Evolutionary conservation across 2,329 filamentous ascomycete species (phyloP), one percentile per base, ranked within the genome.

Genomic region (Scopulariopsis brevicaulis): DNA sequence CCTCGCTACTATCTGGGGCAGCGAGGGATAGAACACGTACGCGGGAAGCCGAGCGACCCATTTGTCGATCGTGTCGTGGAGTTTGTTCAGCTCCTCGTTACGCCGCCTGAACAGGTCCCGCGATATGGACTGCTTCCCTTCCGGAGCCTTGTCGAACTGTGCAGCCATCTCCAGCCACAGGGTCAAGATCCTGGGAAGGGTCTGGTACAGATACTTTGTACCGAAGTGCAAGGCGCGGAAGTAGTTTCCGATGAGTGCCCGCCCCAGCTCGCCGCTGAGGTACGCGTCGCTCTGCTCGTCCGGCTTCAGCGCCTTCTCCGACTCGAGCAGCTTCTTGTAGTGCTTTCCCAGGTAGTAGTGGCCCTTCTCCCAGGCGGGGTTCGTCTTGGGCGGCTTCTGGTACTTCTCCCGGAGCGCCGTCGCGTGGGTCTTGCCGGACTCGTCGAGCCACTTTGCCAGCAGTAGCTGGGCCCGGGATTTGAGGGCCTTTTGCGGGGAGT

Each of bases 331-430:
- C 70, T 96, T 99, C 69, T 96, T 95, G 78, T 99, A 99, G 71
- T 97, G 91, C 53, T 93, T 90, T 5, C 94, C 94, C 11, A 99
- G 81, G 69, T 96, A 96, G 69, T 97, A 99, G 68, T 97, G 93
- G 0, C 90, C 92, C 71, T 96, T 97, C 68, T 99, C 94, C 92
- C 93, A 99, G 56, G 83, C 83, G 5, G 77, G 73, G 64, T 78
- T 76, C 1, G 82, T 84, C 67, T 81, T 85, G n/a, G 88, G 83
- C 1, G 92, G 92, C 63, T 87, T 82, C 61, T 91, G 86, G 65
- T 96, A 99, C 66, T 90, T 89, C 57, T 85, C 80, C 53, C 90
- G 84, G 62, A 97, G 80, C 4, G 89, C 84, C 52, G 84, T 81
- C 4, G 90, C 89, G 65, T 96, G 89, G 1, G 91, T 96, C 69